These are phyloP conservation scores for Monilinia polystroma DNA, from an alignment of 2,329 filamentous ascomycete genomes.

Conservation along the genomic window DNA sequence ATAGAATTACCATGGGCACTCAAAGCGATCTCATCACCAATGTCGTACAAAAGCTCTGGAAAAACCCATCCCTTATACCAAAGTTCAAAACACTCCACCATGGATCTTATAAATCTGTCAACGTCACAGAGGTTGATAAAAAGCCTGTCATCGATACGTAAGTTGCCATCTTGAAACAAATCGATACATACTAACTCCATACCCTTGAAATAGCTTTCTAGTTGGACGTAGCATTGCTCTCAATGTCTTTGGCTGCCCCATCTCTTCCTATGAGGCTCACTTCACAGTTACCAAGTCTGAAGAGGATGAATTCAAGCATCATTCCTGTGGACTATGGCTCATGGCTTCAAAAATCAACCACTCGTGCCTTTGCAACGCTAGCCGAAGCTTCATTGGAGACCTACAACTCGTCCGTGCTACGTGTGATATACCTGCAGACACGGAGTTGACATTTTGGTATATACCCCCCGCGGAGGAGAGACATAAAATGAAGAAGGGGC, in stretches of 20 bases:
- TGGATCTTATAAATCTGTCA: conserved; percentile 23
- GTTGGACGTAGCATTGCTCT: conserved; percentile 24
- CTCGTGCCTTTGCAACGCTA: conserved; percentile 29
- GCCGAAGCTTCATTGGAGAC: conserved; percentile 28
- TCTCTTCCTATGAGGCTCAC: conserved; percentile 22
- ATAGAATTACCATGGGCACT: conserved; percentile 20
- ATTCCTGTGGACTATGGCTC: conserved; percentile 30
- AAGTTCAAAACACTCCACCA: conserved; percentile 22
- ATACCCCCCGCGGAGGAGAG: conserved; percentile 16
- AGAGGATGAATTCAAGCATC: neutral
- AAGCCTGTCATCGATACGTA: conserved; percentile 26
- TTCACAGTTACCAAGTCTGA: neutral
- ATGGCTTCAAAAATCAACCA: conserved; percentile 31
- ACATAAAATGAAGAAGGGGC: conserved; percentile 19
- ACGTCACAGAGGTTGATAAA: conserved; percentile 14
- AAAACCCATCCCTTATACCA: conserved; percentile 24
- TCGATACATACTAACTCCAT: conserved; percentile 6
- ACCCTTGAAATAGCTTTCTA: conserved; percentile 18
- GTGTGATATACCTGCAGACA: conserved; percentile 26
- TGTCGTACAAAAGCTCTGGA: conserved; percentile 24
- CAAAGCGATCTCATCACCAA: conserved; percentile 21
- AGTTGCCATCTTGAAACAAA: conserved; percentile 8
- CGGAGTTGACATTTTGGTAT: conserved; percentile 27
- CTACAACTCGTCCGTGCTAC: conserved; percentile 27
- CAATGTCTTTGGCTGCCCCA: conserved; percentile 27